phyloP scores from a whole-genome alignment of 352 stramenopile species.

The Pythium myriotylum region DNA sequence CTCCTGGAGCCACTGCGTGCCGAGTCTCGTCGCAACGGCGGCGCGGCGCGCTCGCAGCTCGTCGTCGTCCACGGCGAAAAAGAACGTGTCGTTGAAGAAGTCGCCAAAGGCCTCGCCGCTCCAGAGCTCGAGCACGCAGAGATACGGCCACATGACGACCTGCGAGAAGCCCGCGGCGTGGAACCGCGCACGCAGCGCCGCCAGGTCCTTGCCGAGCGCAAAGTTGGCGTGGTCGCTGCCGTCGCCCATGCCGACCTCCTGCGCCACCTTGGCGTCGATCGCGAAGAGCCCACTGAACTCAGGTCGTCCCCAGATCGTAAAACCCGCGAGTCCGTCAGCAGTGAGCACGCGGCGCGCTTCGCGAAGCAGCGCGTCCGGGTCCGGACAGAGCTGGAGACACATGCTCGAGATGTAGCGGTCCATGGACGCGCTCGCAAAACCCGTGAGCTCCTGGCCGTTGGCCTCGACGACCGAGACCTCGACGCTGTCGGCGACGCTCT shows the following conservation, averaged over 20 bases:
- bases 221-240: slow-evolving; percentile 45
- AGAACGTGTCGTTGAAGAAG: slow-evolving; percentile 32
- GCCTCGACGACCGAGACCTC: slow-evolving; percentile 34
- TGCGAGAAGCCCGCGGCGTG: slow-evolving; percentile 33
- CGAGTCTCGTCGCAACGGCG: slow-evolving; percentile 39
- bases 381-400: slow-evolving; percentile 50
- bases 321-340: slow-evolving; percentile 42
- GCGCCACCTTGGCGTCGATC: slow-evolving; percentile 27
- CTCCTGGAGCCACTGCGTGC: slow-evolving; percentile 45
- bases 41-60: slow-evolving; percentile 28
- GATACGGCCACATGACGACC: slow-evolving; percentile 53
- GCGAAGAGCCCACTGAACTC: slow-evolving; percentile 48
- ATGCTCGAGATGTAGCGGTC: slow-evolving; percentile 58
- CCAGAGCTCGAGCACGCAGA: slow-evolving; percentile 53
- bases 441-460: slow-evolving; percentile 49
- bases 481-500: slow-evolving; percentile 16
- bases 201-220: slow-evolving; percentile 44
- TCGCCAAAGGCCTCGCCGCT: slow-evolving; percentile 46
- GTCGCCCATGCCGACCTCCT: slow-evolving; percentile 39
- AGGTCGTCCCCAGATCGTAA: slow-evolving; percentile 59
- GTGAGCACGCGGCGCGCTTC: slow-evolving; percentile 48
- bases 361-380: slow-evolving; percentile 49
- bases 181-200: slow-evolving; percentile 37
- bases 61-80: slow-evolving; percentile 29
- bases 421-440: slow-evolving; percentile 33